Evolutionary conservation across 106 monocot species (phyloP), one percentile per base, ranked within the genome.

Genomic region (Chionographis japonica): DNA sequence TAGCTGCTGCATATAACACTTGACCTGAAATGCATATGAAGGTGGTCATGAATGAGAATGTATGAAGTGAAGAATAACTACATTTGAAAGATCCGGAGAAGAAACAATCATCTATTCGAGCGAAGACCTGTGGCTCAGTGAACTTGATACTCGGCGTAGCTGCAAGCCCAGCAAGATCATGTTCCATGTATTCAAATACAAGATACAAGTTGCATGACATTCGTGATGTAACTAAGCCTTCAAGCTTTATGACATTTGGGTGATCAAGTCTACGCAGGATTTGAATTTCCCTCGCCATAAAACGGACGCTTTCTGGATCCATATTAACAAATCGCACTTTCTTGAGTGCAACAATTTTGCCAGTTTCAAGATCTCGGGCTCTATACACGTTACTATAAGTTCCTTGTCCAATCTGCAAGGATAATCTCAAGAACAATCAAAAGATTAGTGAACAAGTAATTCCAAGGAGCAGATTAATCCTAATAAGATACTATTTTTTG

Each of bases 1-100:
- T 37, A 93, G 68, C 71, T 93, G 93, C 58, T 80, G 78, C 84
- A 89, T 86, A 56, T 77, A 86, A 60, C 93, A 86, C 72, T 93
- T 93, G 12, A 93, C 63, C 93, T 93, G 74, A 17, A 62, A 64
- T 64, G 13, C 11, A 63, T 4, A 65, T 42, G n/a, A 20, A 40
- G 8, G 10, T 43, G 0, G 18, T 16, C n/a, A n/a, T 13, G 54
- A 67, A 9, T 40, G 39, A 67, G 54, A 27, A 27, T 50, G 52
- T 43, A 42, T 7, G 27, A 4, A 60, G 71, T 53, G 40, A 52
- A 41, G 36, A 52, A 56, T 37, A 58, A 35, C 37, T 37, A 75
- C 53, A 39, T 19, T 37, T 6, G 49, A 46, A 52, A 20, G 15
- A 52, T n/a, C 42, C 56, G 50, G 39, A 56, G 8, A 14, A 12